Evolutionary conservation across 83 land plant genomes (phyloP), one percentile per base, ranked within the genome.

Genomic region (Thuja plicata): DNA sequence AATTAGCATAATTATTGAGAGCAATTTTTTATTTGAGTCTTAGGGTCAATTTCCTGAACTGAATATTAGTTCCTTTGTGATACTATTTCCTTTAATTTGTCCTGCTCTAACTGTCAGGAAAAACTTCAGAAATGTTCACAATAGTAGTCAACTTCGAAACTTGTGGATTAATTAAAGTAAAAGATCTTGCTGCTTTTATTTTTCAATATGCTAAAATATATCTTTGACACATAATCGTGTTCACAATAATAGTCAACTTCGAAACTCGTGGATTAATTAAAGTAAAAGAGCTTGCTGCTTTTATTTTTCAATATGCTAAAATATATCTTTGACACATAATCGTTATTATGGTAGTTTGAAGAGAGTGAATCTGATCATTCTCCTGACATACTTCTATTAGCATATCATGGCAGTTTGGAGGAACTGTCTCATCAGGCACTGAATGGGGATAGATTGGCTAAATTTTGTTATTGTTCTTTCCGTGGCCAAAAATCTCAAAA

Each of bases 281-380:
- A 24, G 5, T 7, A 66, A 66, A 34, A 32, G 38, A 34, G 78
- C 78, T 32, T 34, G 17, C 4, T 76, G 17, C 34, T 76, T 76
- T 32, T 76, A 76, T 76, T 76, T 54, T 35, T 76, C 38, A 34
- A 32, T 34, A 76, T 76, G 79, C 79, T 76, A 35, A 34, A 74
- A 35, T 76, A 34, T 76, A 76, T 3, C 8, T 27, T 70, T 24
- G 32, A 70, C 11, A n/a, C 32, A 70, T 62, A 1, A n/a, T 46
- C 79, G 57, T 54, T 54, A 76, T 35, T 40, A 46, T 32, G 46
- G 43, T 71, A 62, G 52, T n/a, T 46, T 30, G 30, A 7, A 40
- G 85, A 46, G 30, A 48, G 17, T 83, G 85, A 83, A 46, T 83
- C 52, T 3, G 50, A 21, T 82, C 85, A 82, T 82, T 82, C 45